These are phyloP conservation scores for Hordeum pubiflorum DNA, from an alignment of 202 grass and related monocot genomes.

Conservation along the genomic window DNA sequence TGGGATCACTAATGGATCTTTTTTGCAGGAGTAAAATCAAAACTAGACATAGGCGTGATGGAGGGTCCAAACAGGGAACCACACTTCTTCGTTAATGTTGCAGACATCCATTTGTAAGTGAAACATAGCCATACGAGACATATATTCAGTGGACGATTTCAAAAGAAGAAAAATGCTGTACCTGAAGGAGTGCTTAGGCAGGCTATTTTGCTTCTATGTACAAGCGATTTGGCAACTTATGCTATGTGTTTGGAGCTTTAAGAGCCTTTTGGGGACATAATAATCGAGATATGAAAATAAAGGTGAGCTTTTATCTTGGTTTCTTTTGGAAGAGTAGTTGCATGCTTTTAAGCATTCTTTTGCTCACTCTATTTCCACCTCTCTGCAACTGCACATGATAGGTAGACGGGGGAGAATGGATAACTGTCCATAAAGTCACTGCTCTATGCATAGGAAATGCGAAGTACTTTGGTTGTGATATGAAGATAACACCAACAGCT, in stretches of 20 bases:
- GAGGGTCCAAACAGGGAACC: constrained; percentile 40
- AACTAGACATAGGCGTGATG: constrained; percentile 79
- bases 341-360: constrained; percentile 11
- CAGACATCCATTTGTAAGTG: constrained; percentile 90
- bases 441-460: constrained; percentile 88
- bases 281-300: constrained; percentile 73
- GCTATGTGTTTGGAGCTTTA: constrained; percentile 79
- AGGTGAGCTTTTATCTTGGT: constrained; percentile 42
- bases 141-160: constrained; percentile 16
- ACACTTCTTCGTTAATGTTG: constrained; percentile 91
- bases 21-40: constrained; percentile 69
- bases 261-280: constrained; percentile 74
- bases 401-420: constrained; percentile 77
- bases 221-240: constrained; percentile 85
- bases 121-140: not conserved
- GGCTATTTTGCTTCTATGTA: constrained; percentile 88
- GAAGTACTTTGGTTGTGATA: constrained; percentile 83
- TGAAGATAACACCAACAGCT: constrained; percentile 87
- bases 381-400: constrained; percentile 33
- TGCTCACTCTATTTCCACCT: not conserved
- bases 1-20: constrained; percentile 8
- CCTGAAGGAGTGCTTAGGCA: constrained; percentile 79
- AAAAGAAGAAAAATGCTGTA: not conserved
- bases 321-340: constrained; percentile 20
- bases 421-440: constrained; percentile 54